Percentiles rank a stretch among this genome's conserved stretches.
Evolutionary conservation across 2,329 filamentous ascomycete species (phyloP).

Genomic region (Raffaelea ambrosiae): DNA sequence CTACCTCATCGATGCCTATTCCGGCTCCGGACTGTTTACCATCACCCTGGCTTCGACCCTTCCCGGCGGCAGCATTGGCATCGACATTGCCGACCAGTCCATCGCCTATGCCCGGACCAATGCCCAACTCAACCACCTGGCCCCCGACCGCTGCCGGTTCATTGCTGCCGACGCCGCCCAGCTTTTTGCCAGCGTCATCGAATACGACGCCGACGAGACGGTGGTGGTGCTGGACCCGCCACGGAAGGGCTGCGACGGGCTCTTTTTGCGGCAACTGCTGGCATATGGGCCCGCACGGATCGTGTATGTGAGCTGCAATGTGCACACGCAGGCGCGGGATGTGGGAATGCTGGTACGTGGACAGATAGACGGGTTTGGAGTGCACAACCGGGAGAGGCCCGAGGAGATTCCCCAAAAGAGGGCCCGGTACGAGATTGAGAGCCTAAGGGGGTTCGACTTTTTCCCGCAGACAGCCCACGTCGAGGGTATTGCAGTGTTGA

Average conservation of each 20-base stretch:
- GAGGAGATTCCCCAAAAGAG: conserved; percentile 12
- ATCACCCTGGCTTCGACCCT: conserved; percentile 84
- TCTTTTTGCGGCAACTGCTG: conserved; percentile 75
- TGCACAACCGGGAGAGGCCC: conserved; percentile 12
- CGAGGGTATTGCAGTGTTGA: conserved; percentile 58
- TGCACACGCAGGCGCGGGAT: conserved; percentile 93
- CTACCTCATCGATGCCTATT: conserved; percentile 96
- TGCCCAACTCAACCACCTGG: conserved; percentile 65
- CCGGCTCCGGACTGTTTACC: conserved; percentile 92
- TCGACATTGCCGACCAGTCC: conserved; percentile 75
- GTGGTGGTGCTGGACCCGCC: conserved; percentile 96
- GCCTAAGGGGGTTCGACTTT: conserved; percentile 87
- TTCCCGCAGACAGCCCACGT: conserved; percentile 80
- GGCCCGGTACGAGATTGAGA: conserved; percentile 75
- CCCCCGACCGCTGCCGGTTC: conserved; percentile 63
- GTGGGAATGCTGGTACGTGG: conserved; percentile 81
- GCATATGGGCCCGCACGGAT: conserved; percentile 69
- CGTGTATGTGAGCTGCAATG: conserved; percentile 94
- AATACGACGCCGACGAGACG: conserved; percentile 69
- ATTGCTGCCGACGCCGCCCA: conserved; percentile 79
- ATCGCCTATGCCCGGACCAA: conserved; percentile 75
- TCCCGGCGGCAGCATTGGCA: conserved; percentile 71
- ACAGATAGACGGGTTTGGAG: conserved; percentile 24
- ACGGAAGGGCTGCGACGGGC: conserved; percentile 83
- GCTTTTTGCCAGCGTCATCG: conserved; percentile 64